Conservation (phyloP, 2,329 filamentous ascomycete genomes). For the Colletotrichum melonis region DNA sequence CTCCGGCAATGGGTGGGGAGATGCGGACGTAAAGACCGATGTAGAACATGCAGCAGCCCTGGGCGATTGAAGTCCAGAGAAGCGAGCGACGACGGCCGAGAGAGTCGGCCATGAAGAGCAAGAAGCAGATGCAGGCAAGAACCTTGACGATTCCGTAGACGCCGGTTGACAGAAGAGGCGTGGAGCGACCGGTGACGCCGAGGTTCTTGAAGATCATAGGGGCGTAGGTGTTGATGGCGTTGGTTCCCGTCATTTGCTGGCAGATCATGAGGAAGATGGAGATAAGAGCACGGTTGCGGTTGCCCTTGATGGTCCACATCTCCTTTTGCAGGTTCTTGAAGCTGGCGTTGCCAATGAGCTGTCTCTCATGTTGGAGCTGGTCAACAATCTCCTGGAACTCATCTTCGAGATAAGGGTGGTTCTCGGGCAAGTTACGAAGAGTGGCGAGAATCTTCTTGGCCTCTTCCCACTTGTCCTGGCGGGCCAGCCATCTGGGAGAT, state of each 20-base stretch:
- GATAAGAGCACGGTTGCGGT: conserved; percentile 69
- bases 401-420: conserved; percentile 65
- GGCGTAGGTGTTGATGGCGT: conserved; percentile 52
- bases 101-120: conserved; percentile 70
- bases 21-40: conserved; percentile 74
- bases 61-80: conserved; percentile 71
- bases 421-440: conserved; percentile 64
- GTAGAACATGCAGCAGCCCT: conserved; percentile 72
- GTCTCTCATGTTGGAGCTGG: conserved; percentile 67
- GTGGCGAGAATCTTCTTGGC: conserved; percentile 64
- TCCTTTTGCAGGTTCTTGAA: conserved; percentile 67
- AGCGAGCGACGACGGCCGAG: conserved; percentile 67
- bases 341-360: conserved; percentile 56
- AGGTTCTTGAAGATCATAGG: conserved; percentile 48
- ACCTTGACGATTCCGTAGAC: conserved; percentile 74
- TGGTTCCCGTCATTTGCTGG: conserved; percentile 71
- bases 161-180: conserved; percentile 70
- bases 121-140: conserved; percentile 66
- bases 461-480: conserved; percentile 73
- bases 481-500: conserved; percentile 73
- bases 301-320: conserved; percentile 67
- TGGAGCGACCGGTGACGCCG: conserved; percentile 56
- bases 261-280: conserved; percentile 69
- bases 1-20: conserved; percentile 59
- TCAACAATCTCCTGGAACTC: conserved; percentile 67